Evolutionary conservation across 331 rosid species (phyloP).

Genomic region (Pyracantha coccinea): DNA sequence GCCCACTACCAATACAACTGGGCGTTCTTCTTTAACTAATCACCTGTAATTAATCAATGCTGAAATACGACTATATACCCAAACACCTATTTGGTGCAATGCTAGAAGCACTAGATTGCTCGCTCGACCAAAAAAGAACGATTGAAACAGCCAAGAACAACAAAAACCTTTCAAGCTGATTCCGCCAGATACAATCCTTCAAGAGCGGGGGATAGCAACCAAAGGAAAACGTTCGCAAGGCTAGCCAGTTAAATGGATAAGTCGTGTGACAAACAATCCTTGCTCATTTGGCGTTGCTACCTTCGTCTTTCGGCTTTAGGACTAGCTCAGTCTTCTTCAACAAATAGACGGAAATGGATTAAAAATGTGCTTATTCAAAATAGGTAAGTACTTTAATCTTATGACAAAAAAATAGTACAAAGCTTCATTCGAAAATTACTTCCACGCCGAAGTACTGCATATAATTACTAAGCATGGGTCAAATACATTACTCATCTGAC

Average conservation of each 20-base stretch:
- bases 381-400: neutral
- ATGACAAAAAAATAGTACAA: neutral
- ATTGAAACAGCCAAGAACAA: too few relatives aligned
- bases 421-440: neutral
- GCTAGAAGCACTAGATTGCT: too few relatives aligned
- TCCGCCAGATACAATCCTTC: neutral
- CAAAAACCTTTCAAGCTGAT: too few relatives aligned
- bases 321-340: neutral
- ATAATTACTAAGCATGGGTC: neutral
- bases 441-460: neutral
- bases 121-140: too few relatives aligned
- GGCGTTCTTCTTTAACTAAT: too few relatives aligned
- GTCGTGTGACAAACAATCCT: neutral
- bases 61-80: too few relatives aligned
- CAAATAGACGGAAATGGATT: too few relatives aligned
- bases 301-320: neutral
- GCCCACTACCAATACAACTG: too few relatives aligned
- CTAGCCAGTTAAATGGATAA: neutral
- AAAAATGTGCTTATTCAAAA: too few relatives aligned
- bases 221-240: too few relatives aligned
- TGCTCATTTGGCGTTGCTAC: neutral
- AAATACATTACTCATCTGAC: conserved; percentile 8
- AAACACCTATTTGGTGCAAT: too few relatives aligned
- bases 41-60: too few relatives aligned
- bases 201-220: neutral